phyloP scores from a whole-genome alignment of 768 basidiomycete genomes.

The Gyrodon lividus region DNA sequence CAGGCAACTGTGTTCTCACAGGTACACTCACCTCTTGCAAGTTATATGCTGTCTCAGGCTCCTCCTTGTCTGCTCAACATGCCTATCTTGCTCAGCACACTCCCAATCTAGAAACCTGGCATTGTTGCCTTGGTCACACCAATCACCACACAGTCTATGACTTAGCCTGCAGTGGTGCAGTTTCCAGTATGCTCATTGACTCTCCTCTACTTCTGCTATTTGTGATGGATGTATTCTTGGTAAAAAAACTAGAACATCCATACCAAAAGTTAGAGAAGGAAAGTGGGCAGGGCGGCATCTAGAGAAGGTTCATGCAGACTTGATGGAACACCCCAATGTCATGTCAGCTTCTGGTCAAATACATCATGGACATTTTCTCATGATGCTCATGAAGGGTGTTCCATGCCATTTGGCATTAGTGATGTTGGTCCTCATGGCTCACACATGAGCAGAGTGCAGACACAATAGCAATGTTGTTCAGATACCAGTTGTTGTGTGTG shows the following conservation, averaged over 20 bases:
- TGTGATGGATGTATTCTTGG: slow-evolving; percentile 38
- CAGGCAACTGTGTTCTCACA: no score
- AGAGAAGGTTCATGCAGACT: slow-evolving; percentile 27
- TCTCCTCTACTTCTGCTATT: slow-evolving; percentile 18
- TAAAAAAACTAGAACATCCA: slow-evolving; percentile 34
- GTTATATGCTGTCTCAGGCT: neutral
- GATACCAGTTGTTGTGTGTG: no score
- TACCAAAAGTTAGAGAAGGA: slow-evolving; percentile 31
- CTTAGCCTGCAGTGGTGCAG: slow-evolving; percentile 16
- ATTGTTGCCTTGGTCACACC: slow-evolving; percentile 27
- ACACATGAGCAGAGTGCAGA: no score
- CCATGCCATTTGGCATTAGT: no score
- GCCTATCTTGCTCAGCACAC: slow-evolving; percentile 10
- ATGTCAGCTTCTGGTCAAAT: neutral
- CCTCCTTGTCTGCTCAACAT: slow-evolving; percentile 8
- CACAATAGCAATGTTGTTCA: no score
- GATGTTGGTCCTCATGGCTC: no score
- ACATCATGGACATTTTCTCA: slow-evolving; percentile 6
- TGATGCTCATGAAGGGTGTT: no score
- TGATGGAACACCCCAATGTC: slow-evolving; percentile 15
- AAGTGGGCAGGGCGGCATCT: slow-evolving; percentile 24
- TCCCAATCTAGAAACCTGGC: slow-evolving; percentile 26
- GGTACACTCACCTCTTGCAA: neutral
- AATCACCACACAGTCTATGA: slow-evolving; percentile 24
- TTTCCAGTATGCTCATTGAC: slow-evolving; percentile 4